phyloP scores from a whole-genome alignment of 1,284 basidiomycete species.

The Sporisorium reilianum region DNA sequence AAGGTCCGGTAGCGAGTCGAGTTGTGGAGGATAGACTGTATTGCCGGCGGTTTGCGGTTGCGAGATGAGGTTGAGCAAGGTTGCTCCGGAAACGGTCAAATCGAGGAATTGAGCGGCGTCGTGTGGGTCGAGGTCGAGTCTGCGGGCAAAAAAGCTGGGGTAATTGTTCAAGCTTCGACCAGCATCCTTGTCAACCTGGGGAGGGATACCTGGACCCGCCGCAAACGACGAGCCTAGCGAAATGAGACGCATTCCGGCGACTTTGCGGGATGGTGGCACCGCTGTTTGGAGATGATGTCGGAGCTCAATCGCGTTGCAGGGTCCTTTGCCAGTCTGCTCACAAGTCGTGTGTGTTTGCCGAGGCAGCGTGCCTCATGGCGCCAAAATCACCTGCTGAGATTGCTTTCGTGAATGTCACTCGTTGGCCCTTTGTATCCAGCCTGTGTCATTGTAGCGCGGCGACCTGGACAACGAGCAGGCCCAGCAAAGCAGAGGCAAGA shows the following conservation, averaged over 20 bases:
- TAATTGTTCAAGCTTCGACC: conserved; percentile 38
- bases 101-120: conserved; percentile 19
- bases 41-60: conserved; percentile 23
- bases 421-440: no score
- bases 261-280: no score
- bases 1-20: conserved; percentile 6
- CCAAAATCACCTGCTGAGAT: no score
- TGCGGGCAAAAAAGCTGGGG: conserved; percentile 24
- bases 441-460: no score
- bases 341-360: no score
- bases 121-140: conserved; percentile 11
- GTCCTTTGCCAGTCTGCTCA: no score
- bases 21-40: conserved; percentile 23
- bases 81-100: conserved; percentile 31
- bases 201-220: conserved; percentile 31
- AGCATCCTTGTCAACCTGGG: conserved; percentile 24
- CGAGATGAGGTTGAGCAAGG: conserved; percentile 25
- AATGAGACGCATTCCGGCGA: conserved; percentile 24
- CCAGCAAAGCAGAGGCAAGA: no score
- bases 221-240: conserved; percentile 35
- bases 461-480: no score
- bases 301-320: no score
- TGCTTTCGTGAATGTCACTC: no score
- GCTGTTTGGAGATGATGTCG: no score
- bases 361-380: no score